Evolutionary conservation across 441 rosid genomes (phyloP).

Genomic region (Flueggea neowawraea): DNA sequence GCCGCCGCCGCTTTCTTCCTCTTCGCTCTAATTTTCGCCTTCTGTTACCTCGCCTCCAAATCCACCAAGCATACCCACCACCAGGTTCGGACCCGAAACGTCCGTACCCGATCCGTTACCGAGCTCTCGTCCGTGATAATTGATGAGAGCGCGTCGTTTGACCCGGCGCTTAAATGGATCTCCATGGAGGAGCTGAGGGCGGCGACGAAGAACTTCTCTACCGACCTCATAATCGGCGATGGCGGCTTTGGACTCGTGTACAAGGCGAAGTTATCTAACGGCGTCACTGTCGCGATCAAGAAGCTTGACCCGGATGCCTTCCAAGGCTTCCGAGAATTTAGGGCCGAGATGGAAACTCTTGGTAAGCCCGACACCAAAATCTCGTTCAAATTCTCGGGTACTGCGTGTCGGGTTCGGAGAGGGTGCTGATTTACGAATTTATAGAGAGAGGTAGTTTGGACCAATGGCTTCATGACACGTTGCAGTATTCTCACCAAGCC

Average conservation of each 20-base stretch:
- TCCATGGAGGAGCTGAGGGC: conserved; percentile 66
- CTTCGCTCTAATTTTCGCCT: conserved; percentile 23
- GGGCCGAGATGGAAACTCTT: conserved; percentile 85
- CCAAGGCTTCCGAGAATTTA: conserved; percentile 86
- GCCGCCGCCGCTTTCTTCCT: conserved; percentile 31
- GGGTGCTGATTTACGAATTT: conserved; percentile 74
- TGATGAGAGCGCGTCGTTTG: conserved; percentile 51
- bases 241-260: conserved; percentile 90
- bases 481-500: conserved; percentile 3
- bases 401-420: conserved; percentile 60
- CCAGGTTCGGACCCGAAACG: background rate
- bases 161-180: conserved; percentile 45
- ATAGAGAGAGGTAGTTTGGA: conserved; percentile 74
- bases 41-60: conserved; percentile 30
- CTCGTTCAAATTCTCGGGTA: conserved; percentile 77
- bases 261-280: conserved; percentile 49
- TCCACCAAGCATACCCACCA: conserved; percentile 5
- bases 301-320: conserved; percentile 76
- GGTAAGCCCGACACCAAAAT: conserved; percentile 53
- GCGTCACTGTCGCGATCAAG: conserved; percentile 70
- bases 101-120: background rate
- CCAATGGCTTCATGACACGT: conserved; percentile 64
- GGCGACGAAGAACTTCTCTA: conserved; percentile 68
- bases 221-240: conserved; percentile 73
- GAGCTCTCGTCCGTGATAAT: conserved; percentile 17